phyloP scores from a whole-genome alignment of 148 eudicot species.

The Diospyros lotus region DNA sequence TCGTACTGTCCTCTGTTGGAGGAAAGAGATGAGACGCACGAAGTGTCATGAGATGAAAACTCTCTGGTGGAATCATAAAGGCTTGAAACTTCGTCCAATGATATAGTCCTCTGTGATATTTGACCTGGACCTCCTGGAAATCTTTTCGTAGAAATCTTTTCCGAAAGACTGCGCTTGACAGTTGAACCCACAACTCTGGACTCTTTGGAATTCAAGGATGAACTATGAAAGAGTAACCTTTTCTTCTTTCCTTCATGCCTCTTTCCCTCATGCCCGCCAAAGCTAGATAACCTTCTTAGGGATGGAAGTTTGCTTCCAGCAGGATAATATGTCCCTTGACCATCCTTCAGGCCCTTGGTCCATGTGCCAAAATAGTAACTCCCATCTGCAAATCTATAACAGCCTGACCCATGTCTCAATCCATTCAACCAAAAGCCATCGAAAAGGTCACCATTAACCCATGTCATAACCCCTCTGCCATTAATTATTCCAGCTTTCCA shows the following conservation, averaged over 20 bases:
- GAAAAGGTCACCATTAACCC: slow-evolving; percentile 82
- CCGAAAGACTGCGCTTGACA: slow-evolving; percentile 51
- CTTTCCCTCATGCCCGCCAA: slow-evolving; percentile 39
- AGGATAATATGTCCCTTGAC: slow-evolving; percentile 82
- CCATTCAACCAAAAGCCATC: slow-evolving; percentile 96
- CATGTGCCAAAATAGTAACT: slow-evolving; percentile 85
- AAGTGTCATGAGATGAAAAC: slow-evolving; percentile 29
- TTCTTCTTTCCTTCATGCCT: too few relatives aligned
- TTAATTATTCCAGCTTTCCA: slow-evolving; percentile 83
- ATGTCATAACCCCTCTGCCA: slow-evolving; percentile 87
- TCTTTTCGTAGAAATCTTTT: slow-evolving; percentile 32
- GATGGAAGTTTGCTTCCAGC: slow-evolving; percentile 63
- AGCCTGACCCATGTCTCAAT: slow-evolving; percentile 75
- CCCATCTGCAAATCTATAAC: slow-evolving; percentile 71
- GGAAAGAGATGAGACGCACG: slow-evolving; percentile 23
- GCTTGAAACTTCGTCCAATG: slow-evolving; percentile 35
- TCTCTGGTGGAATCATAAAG: slow-evolving; percentile 40
- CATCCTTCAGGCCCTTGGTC: slow-evolving; percentile 90
- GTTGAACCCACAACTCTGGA: slow-evolving; percentile 26
- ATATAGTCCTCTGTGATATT: slow-evolving; percentile 33
- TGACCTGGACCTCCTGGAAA: slow-evolving; percentile 40
- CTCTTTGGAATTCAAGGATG: slow-evolving; percentile 31
- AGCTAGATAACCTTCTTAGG: slow-evolving; percentile 40
- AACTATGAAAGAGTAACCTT: slow-evolving; percentile 32
- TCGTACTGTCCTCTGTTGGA: slow-evolving; percentile 38